Evolutionary conservation across 768 basidiomycete genomes (phyloP).

Genomic region (Hypholoma sublateritium): DNA sequence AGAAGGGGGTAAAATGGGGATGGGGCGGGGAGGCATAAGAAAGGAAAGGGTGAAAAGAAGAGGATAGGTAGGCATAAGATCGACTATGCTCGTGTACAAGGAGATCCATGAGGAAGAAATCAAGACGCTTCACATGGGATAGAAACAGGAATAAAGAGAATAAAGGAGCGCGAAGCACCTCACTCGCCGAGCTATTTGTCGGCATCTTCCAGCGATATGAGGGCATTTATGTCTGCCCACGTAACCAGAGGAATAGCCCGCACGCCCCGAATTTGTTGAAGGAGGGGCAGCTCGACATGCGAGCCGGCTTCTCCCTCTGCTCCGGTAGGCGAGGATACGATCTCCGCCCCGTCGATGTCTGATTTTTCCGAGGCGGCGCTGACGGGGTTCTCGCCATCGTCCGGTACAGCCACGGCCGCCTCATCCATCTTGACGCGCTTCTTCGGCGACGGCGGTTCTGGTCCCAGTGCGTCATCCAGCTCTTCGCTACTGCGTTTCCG

Average conservation of each 20-base stretch:
- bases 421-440: slow-evolving; percentile 19
- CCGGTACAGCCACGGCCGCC: not conserved
- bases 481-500: slow-evolving; percentile 54
- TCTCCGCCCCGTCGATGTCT: not conserved
- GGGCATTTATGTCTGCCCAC: not conserved
- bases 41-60: no score
- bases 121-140: not conserved
- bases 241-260: not conserved
- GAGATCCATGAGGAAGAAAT: no score
- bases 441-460: slow-evolving; percentile 9
- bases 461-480: slow-evolving; percentile 32
- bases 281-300: no score
- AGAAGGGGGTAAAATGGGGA: not conserved
- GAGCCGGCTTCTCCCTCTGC: not conserved
- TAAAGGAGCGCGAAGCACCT: not conserved
- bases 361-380: not conserved
- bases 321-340: not conserved
- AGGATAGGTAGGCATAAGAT: no score
- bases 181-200: not conserved
- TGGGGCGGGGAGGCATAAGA: no score
- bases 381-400: no score
- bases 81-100: no score
- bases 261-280: no score
- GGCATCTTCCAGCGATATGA: slow-evolving; percentile 1
- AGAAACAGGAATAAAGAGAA: not conserved